Evolutionary conservation across 805 yeast genomes (phyloP).

Genomic region (Candida ponderosae): DNA sequence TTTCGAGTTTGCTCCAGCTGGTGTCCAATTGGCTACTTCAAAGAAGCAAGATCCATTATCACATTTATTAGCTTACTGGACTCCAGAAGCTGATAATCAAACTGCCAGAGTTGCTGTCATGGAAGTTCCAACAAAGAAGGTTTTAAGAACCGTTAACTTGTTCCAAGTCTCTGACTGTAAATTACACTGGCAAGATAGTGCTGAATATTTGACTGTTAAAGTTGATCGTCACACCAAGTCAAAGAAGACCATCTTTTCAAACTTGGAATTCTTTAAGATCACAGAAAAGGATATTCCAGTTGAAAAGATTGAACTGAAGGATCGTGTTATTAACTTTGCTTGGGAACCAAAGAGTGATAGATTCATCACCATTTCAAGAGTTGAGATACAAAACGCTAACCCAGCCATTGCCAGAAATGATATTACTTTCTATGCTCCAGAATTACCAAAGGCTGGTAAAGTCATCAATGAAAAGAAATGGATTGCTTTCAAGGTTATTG

Average conservation of each 20-base stretch:
- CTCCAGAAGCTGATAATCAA: conserved; percentile 88
- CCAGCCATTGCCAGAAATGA: conserved; percentile 59
- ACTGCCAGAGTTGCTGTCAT: conserved; percentile 90
- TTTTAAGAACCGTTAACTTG: conserved; percentile 84
- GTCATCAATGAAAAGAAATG: conserved; percentile 43
- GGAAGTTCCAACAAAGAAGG: conserved; percentile 76
- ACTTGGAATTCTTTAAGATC: conserved; percentile 84
- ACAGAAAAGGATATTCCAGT: conserved; percentile 89
- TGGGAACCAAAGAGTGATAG: conserved; percentile 96
- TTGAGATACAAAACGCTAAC: conserved; percentile 41
- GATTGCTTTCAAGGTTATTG: conserved; percentile 48
- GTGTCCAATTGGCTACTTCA: conserved; percentile 56
- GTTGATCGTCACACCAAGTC: conserved; percentile 97
- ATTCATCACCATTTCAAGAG: conserved; percentile 69
- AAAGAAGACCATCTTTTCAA: conserved; percentile 83
- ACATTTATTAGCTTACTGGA: conserved; percentile 85
- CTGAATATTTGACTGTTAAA: conserved; percentile 79
- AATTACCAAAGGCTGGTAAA: conserved; percentile 44
- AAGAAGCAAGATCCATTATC: conserved; percentile 46
- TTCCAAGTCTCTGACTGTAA: conserved; percentile 91
- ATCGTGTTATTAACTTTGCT: conserved; percentile 77
- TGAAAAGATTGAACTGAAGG: conserved; percentile 88
- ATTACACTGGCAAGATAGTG: conserved; percentile 90
- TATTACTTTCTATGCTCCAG: conserved; percentile 78
- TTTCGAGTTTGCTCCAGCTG: conserved; percentile 93